These are phyloP conservation scores for Chlorencoelia australis DNA, from an alignment of 2,329 filamentous ascomycete genomes.

Conservation along the genomic window DNA sequence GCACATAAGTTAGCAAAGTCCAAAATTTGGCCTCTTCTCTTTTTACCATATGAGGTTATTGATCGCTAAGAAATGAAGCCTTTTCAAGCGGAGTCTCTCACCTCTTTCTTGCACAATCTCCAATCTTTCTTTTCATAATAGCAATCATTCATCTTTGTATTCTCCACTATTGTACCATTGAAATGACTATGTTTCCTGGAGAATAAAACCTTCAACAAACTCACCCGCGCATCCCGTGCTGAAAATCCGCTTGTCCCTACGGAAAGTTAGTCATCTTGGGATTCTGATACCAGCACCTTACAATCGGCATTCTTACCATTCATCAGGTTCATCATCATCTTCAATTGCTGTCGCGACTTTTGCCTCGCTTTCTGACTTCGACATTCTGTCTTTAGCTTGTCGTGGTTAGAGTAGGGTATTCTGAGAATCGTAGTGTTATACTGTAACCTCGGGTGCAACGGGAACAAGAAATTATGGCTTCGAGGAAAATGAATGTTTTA, in stretches of 20 bases:
- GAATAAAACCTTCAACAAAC: too few species aligned
- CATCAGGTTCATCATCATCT: constrained; percentile 83
- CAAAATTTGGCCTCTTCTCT: too few species aligned
- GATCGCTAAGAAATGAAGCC: constrained; percentile 15
- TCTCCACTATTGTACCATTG: constrained; percentile 54
- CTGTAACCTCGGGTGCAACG: constrained; percentile 17
- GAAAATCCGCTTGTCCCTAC: constrained; percentile 94
- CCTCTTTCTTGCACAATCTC: constrained; percentile 80
- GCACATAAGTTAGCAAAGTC: too few species aligned
- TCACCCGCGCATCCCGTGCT: constrained; percentile 88
- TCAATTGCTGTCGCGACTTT: constrained; percentile 31
- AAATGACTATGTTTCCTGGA: background rate
- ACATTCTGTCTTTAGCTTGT: constrained; percentile 19
- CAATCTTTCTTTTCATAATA: constrained; percentile 96
- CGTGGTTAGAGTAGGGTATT: constrained; percentile 5
- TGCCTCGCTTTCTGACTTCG: constrained; percentile 23
- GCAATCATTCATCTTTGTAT: constrained; percentile 85
- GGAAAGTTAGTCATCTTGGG: constrained; percentile 14
- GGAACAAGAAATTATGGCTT: constrained; percentile 40
- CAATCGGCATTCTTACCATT: constrained; percentile 54
- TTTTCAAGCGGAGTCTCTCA: constrained; percentile 44
- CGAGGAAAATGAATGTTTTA: constrained; percentile 72
- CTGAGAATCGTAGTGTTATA: background rate
- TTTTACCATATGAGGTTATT: too few species aligned
- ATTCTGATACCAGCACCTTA: constrained; percentile 11